A percentile compares a stretch with the other conserved stretches of the same genome.
phyloP scores from a whole-genome alignment of 2,329 filamentous ascomycete genomes.

The Aspergillus ustus region DNA sequence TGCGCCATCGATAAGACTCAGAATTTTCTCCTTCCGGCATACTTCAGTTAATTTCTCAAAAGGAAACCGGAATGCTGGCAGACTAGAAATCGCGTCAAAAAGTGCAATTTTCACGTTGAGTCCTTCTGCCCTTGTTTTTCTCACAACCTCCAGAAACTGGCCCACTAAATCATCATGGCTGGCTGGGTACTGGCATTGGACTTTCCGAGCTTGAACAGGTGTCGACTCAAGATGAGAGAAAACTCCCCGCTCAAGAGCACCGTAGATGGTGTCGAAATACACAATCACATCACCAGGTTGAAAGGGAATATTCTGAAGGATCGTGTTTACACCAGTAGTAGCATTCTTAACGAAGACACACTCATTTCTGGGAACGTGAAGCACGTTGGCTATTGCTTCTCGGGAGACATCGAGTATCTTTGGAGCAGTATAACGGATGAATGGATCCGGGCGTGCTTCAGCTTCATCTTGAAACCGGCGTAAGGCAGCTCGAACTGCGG shows the following conservation, averaged over 20 bases:
- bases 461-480: conserved; percentile 66
- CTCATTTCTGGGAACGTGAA: conserved; percentile 68
- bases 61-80: conserved; percentile 79
- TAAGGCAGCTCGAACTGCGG: conserved; percentile 62
- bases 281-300: conserved; percentile 72
- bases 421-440: conserved; percentile 72
- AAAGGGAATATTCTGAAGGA: conserved; percentile 76
- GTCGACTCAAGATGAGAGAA: conserved; percentile 7
- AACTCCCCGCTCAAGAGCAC: conserved; percentile 61
- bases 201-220: conserved; percentile 4
- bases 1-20: conserved; percentile 83
- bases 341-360: conserved; percentile 83
- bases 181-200: conserved; percentile 4
- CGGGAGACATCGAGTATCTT: conserved; percentile 67
- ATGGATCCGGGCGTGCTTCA: conserved; percentile 74
- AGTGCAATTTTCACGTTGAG: conserved; percentile 70
- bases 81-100: conserved; percentile 79
- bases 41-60: conserved; percentile 69
- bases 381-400: conserved; percentile 64
- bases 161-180: conserved; percentile 3
- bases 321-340: conserved; percentile 70
- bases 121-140: conserved; percentile 56
- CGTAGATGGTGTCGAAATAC: conserved; percentile 79
- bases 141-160: conserved; percentile 2
- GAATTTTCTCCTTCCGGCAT: conserved; percentile 69